Base-by-base conservation (phyloP, 1,284 basidiomycete species). In the Heimioporus retisporus region DNA sequence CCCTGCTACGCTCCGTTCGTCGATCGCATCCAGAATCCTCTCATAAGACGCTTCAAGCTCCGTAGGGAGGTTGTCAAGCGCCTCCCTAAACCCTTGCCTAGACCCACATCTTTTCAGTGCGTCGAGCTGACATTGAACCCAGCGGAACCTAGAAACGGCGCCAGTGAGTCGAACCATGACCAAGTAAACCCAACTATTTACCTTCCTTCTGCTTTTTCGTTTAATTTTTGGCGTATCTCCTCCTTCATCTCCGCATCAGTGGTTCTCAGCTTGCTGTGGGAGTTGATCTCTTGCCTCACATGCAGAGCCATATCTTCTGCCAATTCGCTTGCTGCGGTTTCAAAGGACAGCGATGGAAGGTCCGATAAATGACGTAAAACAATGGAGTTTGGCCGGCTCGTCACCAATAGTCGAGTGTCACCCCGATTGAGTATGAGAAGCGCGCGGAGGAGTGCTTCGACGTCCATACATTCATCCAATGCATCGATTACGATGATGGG, bases 81-180 rank as follows among this genome's bases (percentile, higher is more conserved):
- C 63, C 54, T 54, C 46, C n/a, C 4, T 46, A 10, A 62, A n/a
- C n/a, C 62, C 60, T 8, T 31, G n/a, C n/a, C 18, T 35, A 16
- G 53, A 40, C 4, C n/a, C 19, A 53, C 64, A 65, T 42, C 43
- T 55, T 25, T 58, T 65, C 11, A 66, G 60, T 10, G n/a, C 31
- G 25, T 63, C 65, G 4, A 66, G 16, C 23, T 66, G 65, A 44
- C 65, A 66, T 21, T 64, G 54, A 4, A 65, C 59, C 65, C 65
- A 66, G 6, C 55, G 59, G 21, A 66, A 66, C 19, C 62, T 65
- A 54, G 31, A 23, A 43, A 46, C 28, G 23, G 13, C 10, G 6
- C 10, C 11, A 2, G 10, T 63, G 7, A 64, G 40, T 44, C 10
- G 2, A 13, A 8, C 21, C 8, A 2, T n/a, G n/a, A 46, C 21